A percentile compares a stretch with the other conserved stretches of the same genome.
phyloP scores from a whole-genome alignment of 768 basidiomycete species.

The Auriscalpium orientale region DNA sequence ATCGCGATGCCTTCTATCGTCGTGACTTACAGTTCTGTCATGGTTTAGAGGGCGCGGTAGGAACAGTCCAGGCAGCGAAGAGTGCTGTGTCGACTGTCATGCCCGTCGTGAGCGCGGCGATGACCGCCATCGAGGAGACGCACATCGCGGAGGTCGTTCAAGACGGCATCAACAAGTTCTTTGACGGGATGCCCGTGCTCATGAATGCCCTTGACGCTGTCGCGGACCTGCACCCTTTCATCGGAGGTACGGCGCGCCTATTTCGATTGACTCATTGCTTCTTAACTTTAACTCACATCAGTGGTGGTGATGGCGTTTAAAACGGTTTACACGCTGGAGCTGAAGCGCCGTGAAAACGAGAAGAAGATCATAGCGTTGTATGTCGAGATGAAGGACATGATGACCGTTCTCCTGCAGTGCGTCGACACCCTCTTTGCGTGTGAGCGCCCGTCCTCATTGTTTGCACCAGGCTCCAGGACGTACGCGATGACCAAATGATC shows the following conservation, averaged over 20 bases:
- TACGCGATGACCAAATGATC: slow-evolving; percentile 21
- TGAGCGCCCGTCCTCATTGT: neutral
- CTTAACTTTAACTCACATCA: neutral
- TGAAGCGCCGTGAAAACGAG: slow-evolving; percentile 44
- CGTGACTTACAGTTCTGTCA: neutral
- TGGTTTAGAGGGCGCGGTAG: neutral
- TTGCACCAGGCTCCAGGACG: slow-evolving; percentile 20
- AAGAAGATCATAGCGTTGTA: slow-evolving; percentile 39
- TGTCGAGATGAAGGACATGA: slow-evolving; percentile 44
- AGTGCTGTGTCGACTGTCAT: neutral
- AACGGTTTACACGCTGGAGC: slow-evolving; percentile 39
- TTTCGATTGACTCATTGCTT: neutral
- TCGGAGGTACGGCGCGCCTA: slow-evolving; percentile 14
- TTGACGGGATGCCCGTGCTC: slow-evolving; percentile 20
- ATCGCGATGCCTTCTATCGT: neutral
- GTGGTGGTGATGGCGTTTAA: slow-evolving; percentile 46
- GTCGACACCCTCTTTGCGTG: neutral
- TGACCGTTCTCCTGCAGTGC: slow-evolving; percentile 18
- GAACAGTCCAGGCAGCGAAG: neutral
- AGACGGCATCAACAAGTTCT: slow-evolving; percentile 15
- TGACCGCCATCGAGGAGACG: neutral
- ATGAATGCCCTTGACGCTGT: slow-evolving; percentile 23
- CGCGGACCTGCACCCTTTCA: slow-evolving; percentile 21
- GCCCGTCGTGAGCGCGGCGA: neutral
- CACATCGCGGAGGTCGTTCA: slow-evolving; percentile 7